Base-by-base conservation (phyloP, 2,329 filamentous ascomycete genomes). In the Penicillium griseofulvum region DNA sequence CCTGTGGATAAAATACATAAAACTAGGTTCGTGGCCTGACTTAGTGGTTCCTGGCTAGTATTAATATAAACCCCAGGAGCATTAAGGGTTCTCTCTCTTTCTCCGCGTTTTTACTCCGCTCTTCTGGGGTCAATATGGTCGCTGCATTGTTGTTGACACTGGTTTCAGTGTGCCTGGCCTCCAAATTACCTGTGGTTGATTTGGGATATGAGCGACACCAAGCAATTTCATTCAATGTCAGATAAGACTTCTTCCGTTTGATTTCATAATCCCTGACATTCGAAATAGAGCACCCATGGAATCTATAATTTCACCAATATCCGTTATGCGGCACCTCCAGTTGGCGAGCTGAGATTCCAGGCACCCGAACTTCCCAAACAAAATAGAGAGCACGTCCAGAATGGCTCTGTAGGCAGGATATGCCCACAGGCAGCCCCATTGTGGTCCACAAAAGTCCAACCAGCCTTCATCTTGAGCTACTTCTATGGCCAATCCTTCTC, bases 291-390 rank as follows among this genome's bases (percentile, higher is more conserved):
- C 31, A 69, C 76, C 0, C 68, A 67, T n/a, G 67, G 71, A 22
- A 72, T 78, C 58, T 83, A 82, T 68, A 81, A 79, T 57, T 84
- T 84, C 69, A 78, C 71, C 49, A 83, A 84, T 61, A 83, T 84
- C 57, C 77, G 81, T 41, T 85, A 80, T 66, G 82, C 80, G 6
- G 78, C 79, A 26, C 76, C 82, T 14, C 82, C 82, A 1, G 57
- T 80, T 2, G 81, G 79, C 10, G 63, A 81, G 14, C 66, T 82
- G 42, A 73, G 82, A 24, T 84, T 82, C 59, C 73, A 73, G 17
- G 75, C 77, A 29, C 81, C 82, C 3, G 69, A 71, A 22, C 60
- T 70, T 10, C 78, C 79, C 4, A 68, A 68, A 8, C 60, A 68
- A 42, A 76, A 81, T 60, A 74, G 80, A 31, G 69, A 73, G 6